A percentile compares a stretch with the other conserved stretches of the same genome.
Conservation (phyloP, 1,284 basidiomycete genomes). For the Cutaneotrichosporon arboriforme region DNA sequence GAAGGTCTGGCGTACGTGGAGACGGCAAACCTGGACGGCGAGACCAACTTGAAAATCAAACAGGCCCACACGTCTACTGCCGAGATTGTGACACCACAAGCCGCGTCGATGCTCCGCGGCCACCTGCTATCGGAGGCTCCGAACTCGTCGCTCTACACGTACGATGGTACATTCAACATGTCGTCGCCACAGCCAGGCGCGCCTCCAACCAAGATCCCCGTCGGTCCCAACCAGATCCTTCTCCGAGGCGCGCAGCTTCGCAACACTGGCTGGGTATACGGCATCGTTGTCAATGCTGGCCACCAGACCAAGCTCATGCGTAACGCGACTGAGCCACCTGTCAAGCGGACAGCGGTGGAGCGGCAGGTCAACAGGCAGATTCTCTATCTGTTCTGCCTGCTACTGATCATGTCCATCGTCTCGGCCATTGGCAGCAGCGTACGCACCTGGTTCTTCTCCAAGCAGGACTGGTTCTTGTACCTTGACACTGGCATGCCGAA, state of each 20-base stretch:
- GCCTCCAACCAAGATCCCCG: conserved; percentile 66
- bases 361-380: conserved; percentile 95
- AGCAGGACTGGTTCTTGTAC: conserved; percentile 74
- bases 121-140: conserved; percentile 89
- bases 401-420: conserved; percentile 80
- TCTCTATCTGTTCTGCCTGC: conserved; percentile 85
- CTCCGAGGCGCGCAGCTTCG: conserved; percentile 91
- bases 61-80: conserved; percentile 83
- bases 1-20: conserved; percentile 97
- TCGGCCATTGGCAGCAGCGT: conserved; percentile 90
- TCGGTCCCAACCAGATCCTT: conserved; percentile 91
- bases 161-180: conserved; percentile 72
- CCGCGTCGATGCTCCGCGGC: conserved; percentile 70
- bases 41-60: conserved; percentile 99
- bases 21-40: conserved; percentile 94
- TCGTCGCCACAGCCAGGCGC: conserved; percentile 36
- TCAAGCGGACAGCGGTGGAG: conserved; percentile 95
- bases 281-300: conserved; percentile 88
- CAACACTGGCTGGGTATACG: conserved; percentile 96
- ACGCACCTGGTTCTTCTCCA: conserved; percentile 77
- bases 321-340: conserved; percentile 87
- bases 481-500: conserved; percentile 40
- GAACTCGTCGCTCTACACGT: conserved; percentile 96
- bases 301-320: conserved; percentile 99
- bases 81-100: conserved; percentile 67